These are phyloP conservation scores for Onygenales sp. DNA, from an alignment of 2,329 filamentous ascomycete genomes.

Conservation along the genomic window DNA sequence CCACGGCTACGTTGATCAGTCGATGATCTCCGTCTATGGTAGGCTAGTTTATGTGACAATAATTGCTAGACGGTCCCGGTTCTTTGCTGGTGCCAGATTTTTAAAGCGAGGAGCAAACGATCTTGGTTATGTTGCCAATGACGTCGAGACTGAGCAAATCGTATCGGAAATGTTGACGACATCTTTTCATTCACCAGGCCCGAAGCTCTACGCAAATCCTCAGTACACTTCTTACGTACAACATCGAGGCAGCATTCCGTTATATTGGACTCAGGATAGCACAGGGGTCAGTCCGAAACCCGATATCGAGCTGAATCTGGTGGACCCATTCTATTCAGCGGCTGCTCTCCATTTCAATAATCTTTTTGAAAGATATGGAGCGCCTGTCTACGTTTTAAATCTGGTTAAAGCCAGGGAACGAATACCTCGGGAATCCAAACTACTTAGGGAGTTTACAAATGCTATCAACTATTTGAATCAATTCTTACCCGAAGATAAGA, in stretches of 20 bases:
- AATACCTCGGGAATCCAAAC: slow-evolving; percentile 81
- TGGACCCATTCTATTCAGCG: slow-evolving; percentile 90
- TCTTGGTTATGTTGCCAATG: slow-evolving; percentile 89
- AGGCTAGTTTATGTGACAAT: slow-evolving; percentile 84
- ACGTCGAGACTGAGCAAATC: slow-evolving; percentile 97
- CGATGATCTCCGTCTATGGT: slow-evolving; percentile 75
- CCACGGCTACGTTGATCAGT: slow-evolving; percentile 92
- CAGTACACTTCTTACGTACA: slow-evolving; percentile 95
- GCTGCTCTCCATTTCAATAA: slow-evolving; percentile 93
- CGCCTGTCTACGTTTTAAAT: slow-evolving; percentile 84
- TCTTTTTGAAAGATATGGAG: slow-evolving; percentile 84
- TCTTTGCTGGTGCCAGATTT: slow-evolving; percentile 90
- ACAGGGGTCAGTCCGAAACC: slow-evolving; percentile 93
- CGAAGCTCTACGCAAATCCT: slow-evolving; percentile 74
- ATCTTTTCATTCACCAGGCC: slow-evolving; percentile 87
- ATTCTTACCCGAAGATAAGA: slow-evolving; percentile 71
- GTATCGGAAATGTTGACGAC: slow-evolving; percentile 91
- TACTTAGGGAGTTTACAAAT: slow-evolving; percentile 76
- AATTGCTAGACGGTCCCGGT: slow-evolving; percentile 82
- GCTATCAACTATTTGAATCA: slow-evolving; percentile 91
- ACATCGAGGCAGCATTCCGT: slow-evolving; percentile 88
- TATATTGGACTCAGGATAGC: slow-evolving; percentile 96
- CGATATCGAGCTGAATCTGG: slow-evolving; percentile 87
- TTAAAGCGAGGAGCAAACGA: slow-evolving; percentile 93
- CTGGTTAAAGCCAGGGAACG: slow-evolving; percentile 83